phyloP scores from a whole-genome alignment of 2,329 filamentous ascomycete species.

The Botrytis cinerea region DNA sequence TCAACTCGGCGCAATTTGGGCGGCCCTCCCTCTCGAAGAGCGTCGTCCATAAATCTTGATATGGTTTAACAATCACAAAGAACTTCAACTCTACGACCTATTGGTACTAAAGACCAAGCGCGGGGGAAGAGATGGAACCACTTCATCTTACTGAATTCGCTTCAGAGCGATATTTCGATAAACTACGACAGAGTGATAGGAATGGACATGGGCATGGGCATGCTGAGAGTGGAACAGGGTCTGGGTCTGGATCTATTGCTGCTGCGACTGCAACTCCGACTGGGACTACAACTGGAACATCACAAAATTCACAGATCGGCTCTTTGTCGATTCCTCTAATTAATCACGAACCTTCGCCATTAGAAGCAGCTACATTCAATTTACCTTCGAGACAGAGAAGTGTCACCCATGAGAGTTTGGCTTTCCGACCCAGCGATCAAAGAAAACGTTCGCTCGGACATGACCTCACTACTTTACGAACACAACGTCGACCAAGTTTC shows the following conservation, averaged over 20 bases:
- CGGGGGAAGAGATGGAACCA: conserved; percentile 54
- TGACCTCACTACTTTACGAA: conserved; percentile 38
- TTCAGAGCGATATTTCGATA: conserved; percentile 64
- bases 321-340: conserved; percentile 20
- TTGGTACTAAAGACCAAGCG: conserved; percentile 39
- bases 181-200: conserved; percentile 57
- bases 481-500: conserved; percentile 40
- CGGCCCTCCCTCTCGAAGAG: conserved; percentile 31
- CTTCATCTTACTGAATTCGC: conserved; percentile 67
- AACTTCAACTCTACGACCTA: conserved; percentile 35
- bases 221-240: conserved; percentile 39
- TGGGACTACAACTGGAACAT: conserved; percentile 33
- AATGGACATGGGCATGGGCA: conserved; percentile 37
- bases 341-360: conserved; percentile 23
- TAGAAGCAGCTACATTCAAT: conserved; percentile 36
- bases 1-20: conserved; percentile 31
- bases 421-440: conserved; percentile 38
- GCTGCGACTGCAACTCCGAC: not conserved
- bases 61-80: conserved; percentile 36
- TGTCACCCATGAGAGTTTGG: conserved; percentile 29
- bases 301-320: conserved; percentile 30
- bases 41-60: conserved; percentile 34
- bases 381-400: conserved; percentile 38
- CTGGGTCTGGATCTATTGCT: not conserved
- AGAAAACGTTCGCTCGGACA: conserved; percentile 42